Base-by-base conservation (phyloP, 1,139 yeast species). In the Magnusiomyces tetraspermus region DNA sequence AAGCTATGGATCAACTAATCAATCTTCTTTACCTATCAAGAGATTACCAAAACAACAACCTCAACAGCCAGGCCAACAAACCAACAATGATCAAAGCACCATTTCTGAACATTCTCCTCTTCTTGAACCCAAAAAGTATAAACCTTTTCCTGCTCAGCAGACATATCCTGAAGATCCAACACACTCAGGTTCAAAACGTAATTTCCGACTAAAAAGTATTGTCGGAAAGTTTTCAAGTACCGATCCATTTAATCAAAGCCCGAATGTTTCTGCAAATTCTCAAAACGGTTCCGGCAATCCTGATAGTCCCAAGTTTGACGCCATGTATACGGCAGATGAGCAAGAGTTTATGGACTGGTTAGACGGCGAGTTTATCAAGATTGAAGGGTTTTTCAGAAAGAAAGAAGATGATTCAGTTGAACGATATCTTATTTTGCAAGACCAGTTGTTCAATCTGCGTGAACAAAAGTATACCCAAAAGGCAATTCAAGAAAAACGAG, bases 391-490 rank as follows among this genome's bases (percentile, higher is more conserved):
- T 63, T 86, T 76, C 64, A 69, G 65, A 46, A 79, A 76, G 45
- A 80, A 76, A 60, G 94, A 85, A 61, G 72, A 73, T 31, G 83
- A 80, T 43, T 80, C 77, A 0, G 75, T 80, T 48, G 79, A 79
- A 53, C 71, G 90, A 56, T 83, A 78, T 59, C 67, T 80, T 17
- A 64, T 83, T 10, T 64, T 87, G 23, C 85, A 84, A 60, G 85
- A 80, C 58, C 95, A 86, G 64, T 64, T 87, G 48, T 76, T 76
- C 57, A 83, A 80, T 57, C 64, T 86, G 55, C 72, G 79, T 52
- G 81, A 79, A 47, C 90, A 84, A 59, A 74, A 73, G 51, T 54
- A 21, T 46, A 22, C 48, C 23, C 54, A 49, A 61, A 60, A 56
- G 31, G 37, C 50, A 36, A n/a, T 40, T 26, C 19, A 28, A 46